Evolutionary conservation across 2,329 filamentous ascomycete genomes (phyloP).

Genomic region (Chalara sp.): DNA sequence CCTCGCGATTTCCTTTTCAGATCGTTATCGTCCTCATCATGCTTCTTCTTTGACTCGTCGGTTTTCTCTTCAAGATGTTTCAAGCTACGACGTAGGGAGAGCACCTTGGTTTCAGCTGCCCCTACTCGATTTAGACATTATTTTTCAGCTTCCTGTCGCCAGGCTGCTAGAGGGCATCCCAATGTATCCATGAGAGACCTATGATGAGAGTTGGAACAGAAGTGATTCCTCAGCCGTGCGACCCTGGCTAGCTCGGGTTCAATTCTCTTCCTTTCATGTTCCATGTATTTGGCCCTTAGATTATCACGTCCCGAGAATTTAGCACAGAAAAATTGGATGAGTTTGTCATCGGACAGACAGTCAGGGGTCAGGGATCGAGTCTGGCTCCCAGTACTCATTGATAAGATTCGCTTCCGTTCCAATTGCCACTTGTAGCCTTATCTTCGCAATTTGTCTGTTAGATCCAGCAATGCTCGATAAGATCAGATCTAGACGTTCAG

Average conservation of each 20-base stretch:
- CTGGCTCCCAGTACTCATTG: too few species aligned
- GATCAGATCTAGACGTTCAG: too few species aligned
- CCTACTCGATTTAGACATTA: not conserved
- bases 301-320: not conserved
- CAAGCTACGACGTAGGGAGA: too few species aligned
- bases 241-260: not conserved
- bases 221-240: not conserved
- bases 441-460: too few species aligned
- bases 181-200: not conserved
- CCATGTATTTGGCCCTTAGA: not conserved
- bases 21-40: not conserved
- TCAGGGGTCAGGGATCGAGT: too few species aligned
- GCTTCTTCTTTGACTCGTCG: not conserved
- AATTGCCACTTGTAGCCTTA: too few species aligned
- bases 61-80: not conserved
- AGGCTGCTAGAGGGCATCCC: not conserved
- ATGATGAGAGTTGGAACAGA: not conserved
- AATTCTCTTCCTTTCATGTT: not conserved
- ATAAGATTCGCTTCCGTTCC: too few species aligned
- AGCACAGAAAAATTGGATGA: not conserved
- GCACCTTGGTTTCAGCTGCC: not conserved
- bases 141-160: not conserved
- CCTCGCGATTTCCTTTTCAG: too few species aligned
- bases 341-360: not conserved
- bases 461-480: too few species aligned